Evolutionary conservation across 73 alveolate genomes (phyloP), one percentile per base, ranked within the genome.

Genomic region (Paramecium biaurelia): DNA sequence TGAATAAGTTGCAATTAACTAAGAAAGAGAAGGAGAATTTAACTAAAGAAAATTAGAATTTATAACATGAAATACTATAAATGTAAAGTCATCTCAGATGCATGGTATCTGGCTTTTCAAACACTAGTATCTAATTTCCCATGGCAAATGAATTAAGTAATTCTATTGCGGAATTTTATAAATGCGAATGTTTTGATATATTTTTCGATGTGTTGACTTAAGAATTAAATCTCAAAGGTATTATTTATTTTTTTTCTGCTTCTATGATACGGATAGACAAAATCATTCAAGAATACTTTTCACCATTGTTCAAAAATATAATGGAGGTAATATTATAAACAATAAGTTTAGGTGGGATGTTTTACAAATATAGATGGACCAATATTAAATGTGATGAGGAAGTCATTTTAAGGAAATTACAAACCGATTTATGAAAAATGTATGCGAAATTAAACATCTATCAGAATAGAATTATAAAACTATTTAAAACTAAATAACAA

Each of bases 51-150:
- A 98, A 98, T 86, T 92, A 93, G 72, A 95, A 92, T 53, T 88
- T 98, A 58, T 92, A 95, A 82, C 95, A 97, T 28, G 99, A 98
- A 88, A 95, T 98, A 24, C 85, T 96, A 93, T 79, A 85, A 34
- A 92, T 98, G 70, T 97, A 97, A 85, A 74, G 97, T 26, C 96
- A 95, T 85, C 96, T 98, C 82, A 92, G 99, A 76, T 94, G 95
- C 34, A 98, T 98, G 99, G 97, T 98, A 35, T 99, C 99, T 35
- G 99, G 99, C 38, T 96, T 96, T 82, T 92, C 98, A 5, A 97
- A 97, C 57, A 95, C 99, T 2, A 96, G 99, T 12, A 89, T 96
- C 84, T 85, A 98, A 53, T 98, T 98, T 92, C 99, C 99, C 9
- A 95, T 98, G 98, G 85, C 92, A 56, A 97, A 97, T 70, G 99